A percentile compares a stretch with the other conserved stretches of the same genome.
Conservation (phyloP, 805 yeast species). For the Starmerella bombicola region DNA sequence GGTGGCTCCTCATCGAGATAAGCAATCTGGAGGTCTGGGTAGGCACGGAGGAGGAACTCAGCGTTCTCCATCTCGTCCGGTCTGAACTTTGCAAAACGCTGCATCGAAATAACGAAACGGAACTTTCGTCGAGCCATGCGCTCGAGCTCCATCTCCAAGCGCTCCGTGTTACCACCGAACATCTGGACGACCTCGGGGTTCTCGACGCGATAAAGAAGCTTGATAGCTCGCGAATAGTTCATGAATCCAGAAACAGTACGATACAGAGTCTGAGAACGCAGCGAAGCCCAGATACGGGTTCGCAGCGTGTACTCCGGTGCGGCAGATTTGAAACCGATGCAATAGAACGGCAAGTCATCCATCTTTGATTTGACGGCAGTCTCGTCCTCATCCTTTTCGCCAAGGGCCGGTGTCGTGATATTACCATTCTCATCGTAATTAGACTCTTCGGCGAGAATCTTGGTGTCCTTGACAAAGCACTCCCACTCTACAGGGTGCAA, state of each 20-base stretch:
- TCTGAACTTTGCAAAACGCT: conserved; percentile 55
- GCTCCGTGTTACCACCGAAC: conserved; percentile 98
- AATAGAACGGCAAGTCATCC: conserved; percentile 86
- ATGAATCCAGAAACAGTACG: conserved; percentile 96
- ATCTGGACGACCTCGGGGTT: conserved; percentile 91
- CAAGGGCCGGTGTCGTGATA: conserved; percentile 21
- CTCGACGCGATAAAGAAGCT: conserved; percentile 84
- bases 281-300: conserved; percentile 97
- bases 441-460: conserved; percentile 87
- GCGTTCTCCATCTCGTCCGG: conserved; percentile 57
- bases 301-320: conserved; percentile 93
- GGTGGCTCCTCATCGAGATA: conserved; percentile 84
- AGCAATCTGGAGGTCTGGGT: conserved; percentile 66
- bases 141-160: conserved; percentile 86
- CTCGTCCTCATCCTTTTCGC: conserved; percentile 35
- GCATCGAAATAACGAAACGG: conserved; percentile 75
- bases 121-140: conserved; percentile 71
- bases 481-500: conserved; percentile 96
- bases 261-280: conserved; percentile 91
- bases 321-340: conserved; percentile 94
- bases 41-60: conserved; percentile 53
- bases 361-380: conserved; percentile 72
- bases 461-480: conserved; percentile 91
- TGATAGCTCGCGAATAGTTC: conserved; percentile 96
- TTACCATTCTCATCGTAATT: conserved; percentile 45